Percentiles rank a stretch among this genome's conserved stretches.
These are phyloP conservation scores for Skeletonema grethae DNA, from an alignment of 108 stramenopile species.

Conservation along the genomic window DNA sequence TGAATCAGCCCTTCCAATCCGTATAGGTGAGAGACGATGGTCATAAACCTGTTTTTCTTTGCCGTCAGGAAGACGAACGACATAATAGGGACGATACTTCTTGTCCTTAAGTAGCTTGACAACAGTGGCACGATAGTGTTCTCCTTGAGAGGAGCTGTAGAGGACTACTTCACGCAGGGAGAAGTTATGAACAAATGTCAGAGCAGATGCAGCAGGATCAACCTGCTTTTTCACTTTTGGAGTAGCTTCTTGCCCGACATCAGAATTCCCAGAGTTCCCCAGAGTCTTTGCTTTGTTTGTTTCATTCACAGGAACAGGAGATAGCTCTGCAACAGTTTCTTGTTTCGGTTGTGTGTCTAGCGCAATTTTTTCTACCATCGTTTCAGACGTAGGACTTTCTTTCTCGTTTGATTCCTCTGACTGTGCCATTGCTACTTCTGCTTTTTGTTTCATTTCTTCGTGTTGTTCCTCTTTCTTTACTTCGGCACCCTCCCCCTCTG, in stretches of 20 bases:
- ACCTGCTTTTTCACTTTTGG: constrained; percentile 12
- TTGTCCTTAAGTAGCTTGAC: constrained; percentile 38
- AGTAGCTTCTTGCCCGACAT: background rate
- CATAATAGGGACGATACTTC: constrained; percentile 46
- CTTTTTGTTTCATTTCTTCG: background rate
- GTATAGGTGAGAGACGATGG: constrained; percentile 31
- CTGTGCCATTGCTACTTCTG: constrained; percentile 1
- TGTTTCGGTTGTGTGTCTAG: background rate
- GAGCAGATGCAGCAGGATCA: constrained; percentile 12
- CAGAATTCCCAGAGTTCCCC: background rate
- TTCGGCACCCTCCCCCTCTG: background rate
- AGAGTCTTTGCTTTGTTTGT: background rate
- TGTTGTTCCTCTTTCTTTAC: constrained; percentile 4
- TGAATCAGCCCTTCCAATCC: background rate
- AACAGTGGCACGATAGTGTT: constrained; percentile 26
- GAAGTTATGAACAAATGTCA: constrained; percentile 14
- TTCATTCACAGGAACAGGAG: background rate
- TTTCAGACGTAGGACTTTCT: background rate
- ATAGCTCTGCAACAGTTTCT: background rate
- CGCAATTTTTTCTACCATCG: background rate
- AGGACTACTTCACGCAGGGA: constrained; percentile 24
- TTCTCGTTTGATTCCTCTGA: constrained; percentile 2
- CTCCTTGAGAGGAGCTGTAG: constrained; percentile 46
- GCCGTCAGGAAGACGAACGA: constrained; percentile 23
- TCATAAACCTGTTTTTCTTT: constrained; percentile 50